phyloP scores from a whole-genome alignment of 208 protist species.

The Porcisia hertigi region DNA sequence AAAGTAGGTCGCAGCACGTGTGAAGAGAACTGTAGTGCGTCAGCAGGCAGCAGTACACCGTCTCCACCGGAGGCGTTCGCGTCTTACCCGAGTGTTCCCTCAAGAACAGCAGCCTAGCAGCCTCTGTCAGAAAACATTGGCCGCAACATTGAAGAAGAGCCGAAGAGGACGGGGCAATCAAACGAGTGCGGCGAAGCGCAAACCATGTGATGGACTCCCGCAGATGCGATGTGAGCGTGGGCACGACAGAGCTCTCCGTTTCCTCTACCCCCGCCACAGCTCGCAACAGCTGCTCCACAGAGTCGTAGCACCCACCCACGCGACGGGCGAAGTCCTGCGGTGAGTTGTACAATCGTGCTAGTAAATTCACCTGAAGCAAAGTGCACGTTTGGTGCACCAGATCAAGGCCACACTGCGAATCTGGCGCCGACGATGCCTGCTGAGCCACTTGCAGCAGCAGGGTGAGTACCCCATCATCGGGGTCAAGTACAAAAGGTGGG shows the following conservation, averaged over 20 bases:
- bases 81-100: conserved; percentile 45
- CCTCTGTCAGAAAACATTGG: conserved; percentile 70
- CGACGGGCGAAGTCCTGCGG: conserved; percentile 14
- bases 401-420: conserved; percentile 20
- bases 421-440: conserved; percentile 6
- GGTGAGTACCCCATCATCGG: conserved; percentile 42
- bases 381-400: conserved; percentile 38
- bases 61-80: conserved; percentile 44
- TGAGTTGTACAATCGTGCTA: conserved; percentile 37
- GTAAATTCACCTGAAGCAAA: conserved; percentile 73
- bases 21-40: conserved; percentile 68
- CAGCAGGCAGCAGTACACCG: conserved; percentile 59
- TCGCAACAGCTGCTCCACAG: conserved; percentile 19
- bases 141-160: conserved; percentile 60
- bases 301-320: conserved; percentile 22
- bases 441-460: conserved; percentile 51
- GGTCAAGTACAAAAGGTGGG: conserved; percentile 64
- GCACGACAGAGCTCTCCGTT: conserved; percentile 15
- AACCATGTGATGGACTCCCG: conserved; percentile 18
- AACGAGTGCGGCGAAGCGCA: conserved; percentile 21
- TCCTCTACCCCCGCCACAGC: conserved; percentile 7
- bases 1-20: conserved; percentile 44
- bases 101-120: conserved; percentile 53
- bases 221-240: neutral
- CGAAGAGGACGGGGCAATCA: conserved; percentile 10